Evolutionary conservation across 305 asterid species (phyloP).

Genomic region (Nicotiana rustica): DNA sequence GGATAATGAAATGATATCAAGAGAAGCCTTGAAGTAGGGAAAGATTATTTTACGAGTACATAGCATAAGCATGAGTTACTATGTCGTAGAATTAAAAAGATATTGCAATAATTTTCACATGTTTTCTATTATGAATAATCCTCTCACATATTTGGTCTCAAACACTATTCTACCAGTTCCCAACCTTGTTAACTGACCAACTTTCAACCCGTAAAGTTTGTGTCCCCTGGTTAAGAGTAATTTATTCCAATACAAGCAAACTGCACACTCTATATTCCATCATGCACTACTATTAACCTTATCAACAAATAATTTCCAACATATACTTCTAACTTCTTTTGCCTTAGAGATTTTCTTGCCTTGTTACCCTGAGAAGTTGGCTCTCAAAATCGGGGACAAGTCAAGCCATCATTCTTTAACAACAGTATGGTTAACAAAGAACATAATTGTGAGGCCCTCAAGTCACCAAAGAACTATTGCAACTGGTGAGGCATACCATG

Average conservation of each 20-base stretch:
- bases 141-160: slow-evolving; percentile 6
- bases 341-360: neutral
- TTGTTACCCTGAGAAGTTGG: neutral
- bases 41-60: neutral
- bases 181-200: neutral
- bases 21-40: slow-evolving; percentile 25
- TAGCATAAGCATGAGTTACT: neutral
- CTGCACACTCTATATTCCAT: neutral
- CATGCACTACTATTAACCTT: slow-evolving; percentile 3
- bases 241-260: slow-evolving; percentile 1
- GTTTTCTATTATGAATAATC: neutral
- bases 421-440: slow-evolving; percentile 10
- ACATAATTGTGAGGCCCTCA: neutral
- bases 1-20: slow-evolving; percentile 20
- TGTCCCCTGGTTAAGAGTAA: neutral
- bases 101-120: neutral
- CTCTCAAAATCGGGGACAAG: neutral
- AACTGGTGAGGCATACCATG: neutral
- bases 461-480: neutral
- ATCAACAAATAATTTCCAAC: neutral
- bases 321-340: neutral
- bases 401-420: slow-evolving; percentile 5
- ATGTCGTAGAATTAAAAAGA: slow-evolving; percentile 1
- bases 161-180: neutral
- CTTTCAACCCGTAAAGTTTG: slow-evolving; percentile 13